phyloP scores from a whole-genome alignment of 495 filamentous ascomycete genomes.

The Corynascus novoguineensis region DNA sequence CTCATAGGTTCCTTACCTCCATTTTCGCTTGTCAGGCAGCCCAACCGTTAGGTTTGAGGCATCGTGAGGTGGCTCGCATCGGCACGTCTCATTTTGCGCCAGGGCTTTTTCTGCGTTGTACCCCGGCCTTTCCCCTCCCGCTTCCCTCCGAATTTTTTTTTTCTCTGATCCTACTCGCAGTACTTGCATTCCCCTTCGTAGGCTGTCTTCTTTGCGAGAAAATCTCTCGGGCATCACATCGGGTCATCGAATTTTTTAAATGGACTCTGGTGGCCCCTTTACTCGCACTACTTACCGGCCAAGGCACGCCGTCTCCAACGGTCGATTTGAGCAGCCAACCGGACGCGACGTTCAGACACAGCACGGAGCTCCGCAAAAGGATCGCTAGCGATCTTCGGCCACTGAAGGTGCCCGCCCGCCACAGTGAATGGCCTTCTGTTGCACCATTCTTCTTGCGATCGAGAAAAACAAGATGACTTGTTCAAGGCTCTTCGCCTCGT shows the following conservation, averaged over 20 bases:
- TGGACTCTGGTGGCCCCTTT: background rate
- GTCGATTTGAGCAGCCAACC: conserved; percentile 2
- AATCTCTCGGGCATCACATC: background rate
- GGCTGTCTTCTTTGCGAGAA: background rate
- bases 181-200: background rate
- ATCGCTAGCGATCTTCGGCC: conserved; percentile 6
- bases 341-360: background rate
- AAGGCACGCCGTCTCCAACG: background rate
- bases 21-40: background rate
- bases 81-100: conserved; percentile 9
- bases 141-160: background rate
- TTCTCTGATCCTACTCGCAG: background rate
- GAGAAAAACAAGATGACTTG: conserved; percentile 23
- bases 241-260: no score
- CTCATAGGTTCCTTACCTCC: background rate
- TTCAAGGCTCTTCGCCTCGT: conserved; percentile 16
- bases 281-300: background rate
- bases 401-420: background rate
- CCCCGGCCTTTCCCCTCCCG: background rate
- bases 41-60: conserved; percentile 12
- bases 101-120: background rate
- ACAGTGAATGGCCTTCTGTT: background rate
- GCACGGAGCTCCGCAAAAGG: conserved; percentile 5
- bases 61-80: conserved; percentile 15
- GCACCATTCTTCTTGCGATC: background rate